A percentile compares a stretch with the other conserved stretches of the same genome.
phyloP scores from a whole-genome alignment of 2,329 filamentous ascomycete species.

The Talaromyces sp. region DNA sequence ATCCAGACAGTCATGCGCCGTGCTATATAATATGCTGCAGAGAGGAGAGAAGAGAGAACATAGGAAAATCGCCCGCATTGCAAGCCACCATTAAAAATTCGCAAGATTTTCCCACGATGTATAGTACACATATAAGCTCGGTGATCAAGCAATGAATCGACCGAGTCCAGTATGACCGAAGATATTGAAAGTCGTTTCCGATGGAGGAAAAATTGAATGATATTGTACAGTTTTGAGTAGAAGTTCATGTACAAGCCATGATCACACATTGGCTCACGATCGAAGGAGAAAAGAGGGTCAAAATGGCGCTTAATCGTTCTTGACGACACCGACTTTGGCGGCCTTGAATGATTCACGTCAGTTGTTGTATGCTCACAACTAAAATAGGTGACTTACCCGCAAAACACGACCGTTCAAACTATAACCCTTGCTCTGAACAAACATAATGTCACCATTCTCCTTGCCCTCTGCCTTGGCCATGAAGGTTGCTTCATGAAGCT shows the following conservation, averaged over 20 bases:
- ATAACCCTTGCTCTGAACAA: constrained; percentile 94
- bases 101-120: constrained; percentile 2
- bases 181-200: not conserved
- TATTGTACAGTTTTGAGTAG: constrained; percentile 14
- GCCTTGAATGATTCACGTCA: constrained; percentile 46
- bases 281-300: not conserved
- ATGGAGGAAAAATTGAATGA: not conserved
- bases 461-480: constrained; percentile 83
- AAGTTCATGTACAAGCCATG: constrained; percentile 6
- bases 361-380: not conserved
- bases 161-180: not conserved
- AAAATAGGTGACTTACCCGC: constrained; percentile 49
- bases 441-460: constrained; percentile 86
- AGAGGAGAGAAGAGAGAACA: constrained; percentile 12
- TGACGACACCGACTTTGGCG: constrained; percentile 94
- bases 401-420: constrained; percentile 85
- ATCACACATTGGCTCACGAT: not conserved
- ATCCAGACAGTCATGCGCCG: constrained; percentile 17
- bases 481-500: constrained; percentile 94
- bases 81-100: not conserved
- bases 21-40: constrained; percentile 18
- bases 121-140: constrained; percentile 12
- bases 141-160: not conserved
- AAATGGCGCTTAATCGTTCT: constrained; percentile 57
- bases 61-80: not conserved